A percentile compares a stretch with the other conserved stretches of the same genome.
Evolutionary conservation across 371 early-diverging fungal species (phyloP).

Genomic region (Circinella umbellata): DNA sequence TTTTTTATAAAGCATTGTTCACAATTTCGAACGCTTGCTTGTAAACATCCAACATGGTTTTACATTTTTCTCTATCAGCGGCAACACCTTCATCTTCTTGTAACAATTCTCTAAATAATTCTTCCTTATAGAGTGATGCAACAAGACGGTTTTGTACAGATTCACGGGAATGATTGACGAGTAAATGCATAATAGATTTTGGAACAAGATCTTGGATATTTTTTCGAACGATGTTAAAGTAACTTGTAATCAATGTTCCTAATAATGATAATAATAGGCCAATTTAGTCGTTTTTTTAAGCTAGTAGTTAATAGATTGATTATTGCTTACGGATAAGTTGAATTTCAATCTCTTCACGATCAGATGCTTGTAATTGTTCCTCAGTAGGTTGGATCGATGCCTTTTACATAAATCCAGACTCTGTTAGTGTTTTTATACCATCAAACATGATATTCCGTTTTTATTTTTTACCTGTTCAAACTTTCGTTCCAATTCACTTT

Average conservation of each 20-base stretch:
- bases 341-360: slow-evolving; percentile 85
- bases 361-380: slow-evolving; percentile 49
- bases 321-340: slow-evolving; percentile 79
- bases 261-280: slow-evolving; percentile 17
- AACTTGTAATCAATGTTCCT: slow-evolving; percentile 44
- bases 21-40: slow-evolving; percentile 84
- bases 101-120: slow-evolving; percentile 74
- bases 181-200: slow-evolving; percentile 89
- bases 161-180: slow-evolving; percentile 80
- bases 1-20: slow-evolving; percentile 66
- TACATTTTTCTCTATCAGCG: slow-evolving; percentile 82
- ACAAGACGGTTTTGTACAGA: slow-evolving; percentile 86
- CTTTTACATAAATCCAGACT: slow-evolving; percentile 18
- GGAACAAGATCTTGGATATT: slow-evolving; percentile 90
- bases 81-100: slow-evolving; percentile 85
- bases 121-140: slow-evolving; percentile 83
- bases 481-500: slow-evolving; percentile 47
- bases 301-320: neutral
- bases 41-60: slow-evolving; percentile 81
- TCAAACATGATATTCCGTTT: neutral
- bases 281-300: neutral
- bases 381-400: slow-evolving; percentile 20
- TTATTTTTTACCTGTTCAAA: slow-evolving; percentile 29
- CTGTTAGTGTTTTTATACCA: neutral
- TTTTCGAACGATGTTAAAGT: slow-evolving; percentile 58